Base-by-base conservation (phyloP, 2,329 filamentous ascomycete species). In the Talaromyces rugulosus region DNA sequence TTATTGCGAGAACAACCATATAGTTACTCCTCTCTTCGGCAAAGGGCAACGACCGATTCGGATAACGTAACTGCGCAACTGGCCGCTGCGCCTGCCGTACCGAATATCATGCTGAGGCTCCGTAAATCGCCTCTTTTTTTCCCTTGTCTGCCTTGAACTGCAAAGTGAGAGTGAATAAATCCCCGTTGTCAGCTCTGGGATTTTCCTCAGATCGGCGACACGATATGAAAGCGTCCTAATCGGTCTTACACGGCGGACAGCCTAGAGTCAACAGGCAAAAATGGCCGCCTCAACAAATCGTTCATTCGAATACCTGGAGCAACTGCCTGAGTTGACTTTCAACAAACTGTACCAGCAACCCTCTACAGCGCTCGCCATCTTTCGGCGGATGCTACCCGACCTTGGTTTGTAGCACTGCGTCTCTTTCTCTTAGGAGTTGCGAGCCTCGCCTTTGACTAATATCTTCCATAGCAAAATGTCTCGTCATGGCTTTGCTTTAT, bases 401-500 rank as follows among this genome's bases (percentile, higher is more conserved):
- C 80, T 98, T 64, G 92, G 90, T 93, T 82, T 71, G 80, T 69
- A 30, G 44, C 16, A 18, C 44, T 50, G 34, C 56, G 28, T 50
- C 23, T 59, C n/a, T 11, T 55, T 52, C 8, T 34, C 53, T 30
- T 14, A 23, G n/a, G 6, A n/a, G 54, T 23, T 40, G 31, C 36
- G 27, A 4, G 23, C 27, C 34, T 50, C 9, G 30, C 30, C 23
- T 47, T 51, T 60, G 51, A 36, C 34, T 59, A 52, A 60, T 36
- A 12, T 44, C 55, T 30, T 30, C 31, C 23, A 33, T 69, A 91
- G 94, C 95, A 69, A 98, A 99, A 83, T 92, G 88, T 16, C 89
- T 99, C 71, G 94, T 99, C 64, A 96, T 97, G 89, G 90, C 91
- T 44, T 87, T 99, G 71, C 87, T 99, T 4, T 99, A 96, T 79